Evolutionary conservation across 495 filamentous ascomycete species (phyloP).

Genomic region (Penicillium tannophilum): DNA sequence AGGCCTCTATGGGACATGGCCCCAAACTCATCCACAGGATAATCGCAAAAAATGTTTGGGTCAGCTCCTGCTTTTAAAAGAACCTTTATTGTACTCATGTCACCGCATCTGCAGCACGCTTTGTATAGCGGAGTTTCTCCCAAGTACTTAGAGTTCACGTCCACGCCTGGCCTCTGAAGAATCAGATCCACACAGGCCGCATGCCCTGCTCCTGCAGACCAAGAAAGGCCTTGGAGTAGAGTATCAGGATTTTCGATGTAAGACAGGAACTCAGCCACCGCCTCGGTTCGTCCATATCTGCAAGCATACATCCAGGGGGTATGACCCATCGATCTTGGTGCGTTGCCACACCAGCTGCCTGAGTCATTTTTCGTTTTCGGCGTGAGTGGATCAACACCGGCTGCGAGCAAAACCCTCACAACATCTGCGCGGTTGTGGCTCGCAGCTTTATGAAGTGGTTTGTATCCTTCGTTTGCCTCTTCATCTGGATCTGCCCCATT

Average conservation of each 20-base stretch:
- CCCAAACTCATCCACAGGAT: background rate
- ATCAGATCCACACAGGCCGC: slow-evolving; percentile 14
- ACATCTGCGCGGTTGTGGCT: slow-evolving; percentile 20
- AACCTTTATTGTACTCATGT: slow-evolving; percentile 16
- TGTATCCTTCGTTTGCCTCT: slow-evolving; percentile 20
- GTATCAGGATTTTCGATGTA: slow-evolving; percentile 8
- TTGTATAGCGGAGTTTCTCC: slow-evolving; percentile 17
- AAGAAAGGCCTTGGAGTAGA: slow-evolving; percentile 14
- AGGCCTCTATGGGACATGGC: too few species aligned
- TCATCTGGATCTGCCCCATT: slow-evolving; percentile 24
- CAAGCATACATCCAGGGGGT: slow-evolving; percentile 27
- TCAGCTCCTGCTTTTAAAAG: slow-evolving; percentile 28
- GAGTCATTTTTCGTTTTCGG: slow-evolving; percentile 21
- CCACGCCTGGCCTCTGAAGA: slow-evolving; percentile 15
- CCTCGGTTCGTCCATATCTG: slow-evolving; percentile 14
- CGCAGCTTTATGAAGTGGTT: slow-evolving; percentile 34
- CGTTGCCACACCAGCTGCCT: slow-evolving; percentile 22
- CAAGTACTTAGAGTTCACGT: slow-evolving; percentile 13
- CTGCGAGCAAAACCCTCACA: slow-evolving; percentile 25
- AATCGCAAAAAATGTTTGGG: slow-evolving; percentile 16
- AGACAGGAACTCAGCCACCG: slow-evolving; percentile 21
- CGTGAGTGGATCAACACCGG: slow-evolving; percentile 30
- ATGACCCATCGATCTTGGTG: slow-evolving; percentile 14
- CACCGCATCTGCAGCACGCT: slow-evolving; percentile 14
- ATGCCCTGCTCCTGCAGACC: slow-evolving; percentile 17